Percentiles rank a stretch among this genome's conserved stretches.
Evolutionary conservation across 306 rosid genomes (phyloP).

Genomic region (Pyrus betulifolia): DNA sequence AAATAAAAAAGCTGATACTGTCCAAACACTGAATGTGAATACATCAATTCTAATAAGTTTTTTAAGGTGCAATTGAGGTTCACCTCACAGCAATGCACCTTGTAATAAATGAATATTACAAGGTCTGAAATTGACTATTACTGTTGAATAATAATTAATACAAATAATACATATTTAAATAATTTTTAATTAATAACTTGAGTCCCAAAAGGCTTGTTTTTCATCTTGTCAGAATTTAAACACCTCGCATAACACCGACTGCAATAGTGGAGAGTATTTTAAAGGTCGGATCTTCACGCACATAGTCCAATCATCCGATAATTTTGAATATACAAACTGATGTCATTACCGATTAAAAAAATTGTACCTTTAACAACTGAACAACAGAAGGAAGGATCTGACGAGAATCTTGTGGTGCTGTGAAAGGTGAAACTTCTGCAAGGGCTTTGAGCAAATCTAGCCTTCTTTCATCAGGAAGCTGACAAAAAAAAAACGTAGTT

Average conservation of each 20-base stretch:
- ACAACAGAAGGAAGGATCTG: constrained; percentile 92
- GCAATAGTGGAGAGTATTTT: background rate
- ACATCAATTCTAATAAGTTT: background rate
- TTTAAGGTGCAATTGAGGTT: background rate
- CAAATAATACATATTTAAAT: background rate
- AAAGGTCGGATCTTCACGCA: background rate
- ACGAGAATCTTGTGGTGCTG: constrained; percentile 90
- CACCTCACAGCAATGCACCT: background rate
- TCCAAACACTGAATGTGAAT: background rate
- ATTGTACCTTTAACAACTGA: constrained; percentile 70
- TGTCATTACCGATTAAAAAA: constrained; percentile 5
- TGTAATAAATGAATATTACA: background rate
- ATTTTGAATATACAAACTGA: constrained; percentile 1
- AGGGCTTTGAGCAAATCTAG: constrained; percentile 89
- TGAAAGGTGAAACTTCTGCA: constrained; percentile 87
- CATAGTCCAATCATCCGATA: background rate
- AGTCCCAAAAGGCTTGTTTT: background rate
- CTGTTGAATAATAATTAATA: background rate
- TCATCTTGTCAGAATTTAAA: background rate
- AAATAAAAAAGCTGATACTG: background rate
- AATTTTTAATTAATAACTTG: background rate
- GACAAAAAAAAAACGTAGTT: constrained; percentile 6
- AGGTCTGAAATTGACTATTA: background rate
- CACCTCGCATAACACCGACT: background rate
- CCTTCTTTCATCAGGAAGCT: constrained; percentile 94